phyloP scores from a whole-genome alignment of 2,329 filamentous ascomycete species.

The Cercospora zeina region DNA sequence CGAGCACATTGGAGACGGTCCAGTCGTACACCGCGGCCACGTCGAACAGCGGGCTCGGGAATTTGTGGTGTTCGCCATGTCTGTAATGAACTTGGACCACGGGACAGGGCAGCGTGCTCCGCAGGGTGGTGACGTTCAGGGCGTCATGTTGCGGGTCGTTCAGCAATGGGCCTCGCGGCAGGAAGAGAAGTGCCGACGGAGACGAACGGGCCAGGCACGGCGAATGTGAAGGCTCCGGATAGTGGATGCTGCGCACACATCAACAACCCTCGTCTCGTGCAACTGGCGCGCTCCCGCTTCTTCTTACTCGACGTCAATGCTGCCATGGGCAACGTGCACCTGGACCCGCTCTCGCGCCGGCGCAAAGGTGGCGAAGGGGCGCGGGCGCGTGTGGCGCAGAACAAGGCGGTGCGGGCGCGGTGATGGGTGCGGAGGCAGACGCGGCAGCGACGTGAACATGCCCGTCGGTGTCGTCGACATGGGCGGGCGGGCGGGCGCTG shows the following conservation, averaged over 20 bases:
- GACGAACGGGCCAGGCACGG: constrained; percentile 24
- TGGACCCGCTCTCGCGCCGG: constrained; percentile 3
- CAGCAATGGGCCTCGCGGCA: constrained; percentile 47
- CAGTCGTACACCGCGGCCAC: constrained; percentile 51
- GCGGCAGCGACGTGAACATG: not conserved
- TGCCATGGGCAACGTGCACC: constrained; percentile 43
- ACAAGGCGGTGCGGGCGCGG: too few relatives aligned
- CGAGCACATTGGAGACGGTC: constrained; percentile 36
- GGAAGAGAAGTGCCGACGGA: constrained; percentile 40
- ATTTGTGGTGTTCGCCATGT: constrained; percentile 41
- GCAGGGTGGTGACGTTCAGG: constrained; percentile 40
- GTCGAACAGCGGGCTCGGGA: constrained; percentile 52
- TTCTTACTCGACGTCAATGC: constrained; percentile 45
- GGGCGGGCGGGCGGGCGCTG: not conserved
- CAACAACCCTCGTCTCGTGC: constrained; percentile 2
- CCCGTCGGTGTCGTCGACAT: not conserved
- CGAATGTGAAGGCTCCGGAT: constrained; percentile 30
- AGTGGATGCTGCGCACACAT: constrained; percentile 8
- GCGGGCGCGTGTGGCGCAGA: too few relatives aligned
- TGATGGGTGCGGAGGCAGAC: not conserved
- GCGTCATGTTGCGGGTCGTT: constrained; percentile 37
- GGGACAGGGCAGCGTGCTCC: constrained; percentile 42
- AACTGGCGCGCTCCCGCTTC: not conserved
- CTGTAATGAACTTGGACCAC: constrained; percentile 52
- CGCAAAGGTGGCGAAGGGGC: constrained; percentile 1